Conservation (phyloP, 2,329 filamentous ascomycete genomes). For the Fusarium xyrophilum region DNA sequence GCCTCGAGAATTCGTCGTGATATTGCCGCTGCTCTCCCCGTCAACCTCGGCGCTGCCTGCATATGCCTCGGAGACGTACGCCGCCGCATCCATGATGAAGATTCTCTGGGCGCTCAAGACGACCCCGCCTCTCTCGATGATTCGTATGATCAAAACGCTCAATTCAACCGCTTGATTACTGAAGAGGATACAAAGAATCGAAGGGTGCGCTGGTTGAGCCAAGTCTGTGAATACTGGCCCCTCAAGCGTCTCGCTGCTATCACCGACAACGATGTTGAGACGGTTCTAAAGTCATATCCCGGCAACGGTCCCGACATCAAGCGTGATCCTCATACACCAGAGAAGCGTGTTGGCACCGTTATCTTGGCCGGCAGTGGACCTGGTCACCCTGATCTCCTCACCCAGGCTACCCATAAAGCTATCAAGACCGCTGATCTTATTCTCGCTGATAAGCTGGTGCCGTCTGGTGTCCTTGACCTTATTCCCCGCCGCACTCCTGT, state of each 20-base stretch:
- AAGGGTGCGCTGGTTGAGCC: slow-evolving; percentile 89
- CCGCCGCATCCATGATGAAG: slow-evolving; percentile 75
- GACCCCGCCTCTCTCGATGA: slow-evolving; percentile 69
- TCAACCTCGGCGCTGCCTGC: slow-evolving; percentile 77
- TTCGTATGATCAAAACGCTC: slow-evolving; percentile 75
- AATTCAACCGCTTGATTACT: slow-evolving; percentile 83
- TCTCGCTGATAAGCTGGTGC: slow-evolving; percentile 85
- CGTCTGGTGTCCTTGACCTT: slow-evolving; percentile 83
- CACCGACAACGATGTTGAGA: slow-evolving; percentile 78
- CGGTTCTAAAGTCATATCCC: slow-evolving; percentile 76
- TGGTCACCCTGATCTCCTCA: slow-evolving; percentile 90
- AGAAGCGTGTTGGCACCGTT: slow-evolving; percentile 67
- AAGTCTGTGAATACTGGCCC: slow-evolving; percentile 99
- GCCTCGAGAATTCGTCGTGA: slow-evolving; percentile 88
- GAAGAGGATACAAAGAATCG: slow-evolving; percentile 78
- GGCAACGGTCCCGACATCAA: slow-evolving; percentile 38
- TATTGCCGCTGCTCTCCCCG: slow-evolving; percentile 79
- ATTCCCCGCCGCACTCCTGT: slow-evolving; percentile 89
- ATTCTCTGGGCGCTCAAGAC: slow-evolving; percentile 51
- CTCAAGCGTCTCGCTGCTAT: slow-evolving; percentile 81
- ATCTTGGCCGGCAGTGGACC: slow-evolving; percentile 92
- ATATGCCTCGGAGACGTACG: slow-evolving; percentile 77
- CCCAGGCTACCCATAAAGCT: slow-evolving; percentile 78
- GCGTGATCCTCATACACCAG: slow-evolving; percentile 21
- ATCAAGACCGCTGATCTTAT: slow-evolving; percentile 79